Conservation (phyloP, 2,329 filamentous ascomycete species). For the Dactylellina haptotyla region DNA sequence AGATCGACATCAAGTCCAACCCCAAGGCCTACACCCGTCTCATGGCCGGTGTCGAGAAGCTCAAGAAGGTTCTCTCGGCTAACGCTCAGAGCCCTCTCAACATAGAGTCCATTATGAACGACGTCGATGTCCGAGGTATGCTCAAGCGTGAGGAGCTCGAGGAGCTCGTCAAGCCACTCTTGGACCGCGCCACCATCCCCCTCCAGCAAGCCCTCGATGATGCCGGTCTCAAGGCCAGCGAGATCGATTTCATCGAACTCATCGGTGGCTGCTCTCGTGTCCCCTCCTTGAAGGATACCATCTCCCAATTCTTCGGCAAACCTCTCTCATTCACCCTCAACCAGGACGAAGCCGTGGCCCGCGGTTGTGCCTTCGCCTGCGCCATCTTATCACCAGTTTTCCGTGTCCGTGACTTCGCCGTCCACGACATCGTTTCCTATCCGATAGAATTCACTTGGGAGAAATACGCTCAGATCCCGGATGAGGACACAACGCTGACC, state of each 20-base stretch:
- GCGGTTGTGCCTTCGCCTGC: constrained; percentile 96
- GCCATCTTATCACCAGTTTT: constrained; percentile 97
- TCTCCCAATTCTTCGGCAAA: constrained; percentile 93
- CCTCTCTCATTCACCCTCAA: constrained; percentile 93
- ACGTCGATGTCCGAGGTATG: constrained; percentile 87
- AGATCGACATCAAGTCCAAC: constrained; percentile 92
- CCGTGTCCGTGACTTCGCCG: constrained; percentile 96
- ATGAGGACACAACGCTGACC: constrained; percentile 95
- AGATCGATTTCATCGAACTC: constrained; percentile 93
- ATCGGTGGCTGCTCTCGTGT: constrained; percentile 95
- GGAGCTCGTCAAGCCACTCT: constrained; percentile 83
- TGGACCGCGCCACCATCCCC: constrained; percentile 76
- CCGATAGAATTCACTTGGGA: constrained; percentile 99
- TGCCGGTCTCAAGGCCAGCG: constrained; percentile 86
- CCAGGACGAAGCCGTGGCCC: constrained; percentile 95
- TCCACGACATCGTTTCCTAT: constrained; percentile 97
- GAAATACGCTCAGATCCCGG: constrained; percentile 96
- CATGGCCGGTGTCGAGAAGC: constrained; percentile 88
- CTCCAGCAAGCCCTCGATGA: constrained; percentile 94
- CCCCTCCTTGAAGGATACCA: constrained; percentile 87
- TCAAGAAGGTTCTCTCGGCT: constrained; percentile 97
- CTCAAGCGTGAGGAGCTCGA: constrained; percentile 95
- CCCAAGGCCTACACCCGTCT: constrained; percentile 89
- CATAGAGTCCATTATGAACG: constrained; percentile 99
- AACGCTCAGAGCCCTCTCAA: constrained; percentile 92